Conservation (phyloP, 225 moss, liverwort and hornwort species). For the Straminergon stramineum region DNA sequence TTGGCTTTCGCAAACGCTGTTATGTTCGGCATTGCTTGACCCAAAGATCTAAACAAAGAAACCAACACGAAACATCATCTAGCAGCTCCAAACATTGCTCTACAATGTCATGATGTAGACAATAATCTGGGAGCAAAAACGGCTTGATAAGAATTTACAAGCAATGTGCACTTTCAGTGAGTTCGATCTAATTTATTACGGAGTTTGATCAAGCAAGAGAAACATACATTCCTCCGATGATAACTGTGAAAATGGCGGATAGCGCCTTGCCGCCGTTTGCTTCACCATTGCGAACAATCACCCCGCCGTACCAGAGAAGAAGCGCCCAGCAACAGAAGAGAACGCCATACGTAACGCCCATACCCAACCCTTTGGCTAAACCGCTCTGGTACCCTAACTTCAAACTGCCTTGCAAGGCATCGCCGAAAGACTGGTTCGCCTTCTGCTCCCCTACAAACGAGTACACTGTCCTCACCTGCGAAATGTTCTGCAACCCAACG, state of each 20-base stretch:
- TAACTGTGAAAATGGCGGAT: constrained; percentile 42
- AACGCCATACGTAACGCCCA: constrained; percentile 47
- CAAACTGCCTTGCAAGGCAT: constrained; percentile 30
- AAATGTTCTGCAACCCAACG: constrained; percentile 24
- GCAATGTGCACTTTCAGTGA: background rate
- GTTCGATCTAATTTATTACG: background rate
- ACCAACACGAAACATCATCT: background rate
- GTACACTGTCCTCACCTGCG: constrained; percentile 68
- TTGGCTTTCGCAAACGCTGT: constrained; percentile 58
- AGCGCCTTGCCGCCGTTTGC: constrained; percentile 53
- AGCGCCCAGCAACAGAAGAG: constrained; percentile 66
- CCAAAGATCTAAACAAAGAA: constrained; percentile 31
- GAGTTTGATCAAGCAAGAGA: background rate
- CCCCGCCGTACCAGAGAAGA: constrained; percentile 66
- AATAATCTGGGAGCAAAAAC: background rate
- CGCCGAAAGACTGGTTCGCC: constrained; percentile 18
- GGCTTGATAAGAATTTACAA: background rate
- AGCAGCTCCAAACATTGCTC: background rate
- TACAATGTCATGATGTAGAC: background rate
- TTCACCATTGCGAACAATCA: constrained; percentile 36
- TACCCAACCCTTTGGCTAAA: constrained; percentile 55
- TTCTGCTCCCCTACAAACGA: constrained; percentile 65
- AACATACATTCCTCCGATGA: constrained; percentile 57
- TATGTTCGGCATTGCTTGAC: constrained; percentile 55
- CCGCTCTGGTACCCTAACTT: constrained; percentile 55